phyloP scores from a whole-genome alignment of 2,329 filamentous ascomycete genomes.

The Penicillium sp. region DNA sequence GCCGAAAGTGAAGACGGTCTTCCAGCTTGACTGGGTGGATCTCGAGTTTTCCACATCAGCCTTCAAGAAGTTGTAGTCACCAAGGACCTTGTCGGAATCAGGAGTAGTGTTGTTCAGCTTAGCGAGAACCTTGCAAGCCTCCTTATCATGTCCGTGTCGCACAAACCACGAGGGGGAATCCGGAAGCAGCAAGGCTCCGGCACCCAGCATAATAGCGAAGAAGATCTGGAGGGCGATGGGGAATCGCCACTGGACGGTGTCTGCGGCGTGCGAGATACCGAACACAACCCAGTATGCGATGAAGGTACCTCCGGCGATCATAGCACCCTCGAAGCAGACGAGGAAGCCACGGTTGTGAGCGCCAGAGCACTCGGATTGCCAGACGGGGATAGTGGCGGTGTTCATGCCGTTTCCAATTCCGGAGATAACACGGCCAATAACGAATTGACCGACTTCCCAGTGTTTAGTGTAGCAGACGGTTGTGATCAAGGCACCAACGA shows the following conservation, averaged over 20 bases:
- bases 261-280: conserved; percentile 25
- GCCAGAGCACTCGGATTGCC: conserved; percentile 31
- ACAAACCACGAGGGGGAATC: conserved; percentile 46
- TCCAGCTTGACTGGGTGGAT: conserved; percentile 29
- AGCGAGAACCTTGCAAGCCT: conserved; percentile 47
- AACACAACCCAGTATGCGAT: conserved; percentile 29
- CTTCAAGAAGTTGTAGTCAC: conserved; percentile 41
- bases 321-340: conserved; percentile 25
- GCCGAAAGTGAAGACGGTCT: conserved; percentile 28
- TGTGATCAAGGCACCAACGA: conserved; percentile 23
- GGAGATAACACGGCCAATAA: conserved; percentile 29
- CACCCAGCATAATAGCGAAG: too few species aligned
- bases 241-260: conserved; percentile 39
- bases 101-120: conserved; percentile 38
- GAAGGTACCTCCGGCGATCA: conserved; percentile 24
- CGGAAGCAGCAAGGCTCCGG: too few species aligned
- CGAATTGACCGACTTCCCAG: conserved; percentile 35
- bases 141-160: conserved; percentile 47
- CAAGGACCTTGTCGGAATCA: conserved; percentile 36
- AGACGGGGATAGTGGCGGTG: conserved; percentile 33
- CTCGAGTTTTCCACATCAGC: conserved; percentile 40
- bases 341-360: conserved; percentile 28
- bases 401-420: conserved; percentile 33
- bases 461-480: conserved; percentile 11
- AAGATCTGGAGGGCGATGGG: conserved; percentile 42